Base-by-base conservation (phyloP, 2,329 filamentous ascomycete genomes). In the Orbilia javanica region DNA sequence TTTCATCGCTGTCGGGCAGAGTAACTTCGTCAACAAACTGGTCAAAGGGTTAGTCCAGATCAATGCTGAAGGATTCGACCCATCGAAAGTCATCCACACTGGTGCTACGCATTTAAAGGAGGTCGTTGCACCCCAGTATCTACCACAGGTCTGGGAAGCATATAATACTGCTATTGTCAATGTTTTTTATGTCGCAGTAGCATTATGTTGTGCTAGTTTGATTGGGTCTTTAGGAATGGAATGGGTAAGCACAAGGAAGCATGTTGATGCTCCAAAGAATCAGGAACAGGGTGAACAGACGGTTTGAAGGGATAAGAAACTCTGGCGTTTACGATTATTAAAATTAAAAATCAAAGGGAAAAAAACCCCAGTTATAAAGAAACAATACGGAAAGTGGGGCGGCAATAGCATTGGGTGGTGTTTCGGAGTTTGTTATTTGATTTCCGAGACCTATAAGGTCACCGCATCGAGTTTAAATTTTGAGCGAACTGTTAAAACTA, bases 171-270 rank as follows among this genome's bases (percentile, higher is more conserved):
- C 90, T 0, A 83, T 93, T 42, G 86, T 86, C 1, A 84, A 87
- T 73, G 87, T 87, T 0, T 93, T 91, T 82, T 87, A 88, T 78
- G 88, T 92, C 7, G 87, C 86, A 1, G 84, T 90, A 6, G 87
- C 88, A 1, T 84, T 90, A 81, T 85, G 86, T 0, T 85, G 85
- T 6, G 70, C 90, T 7, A 87, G 86, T 3, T 85, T 91, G 13
- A 42, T 90, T 6, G 90, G 88, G 0, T 85, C 87, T 0, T 80
- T 86, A 0, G 84, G 85, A 5, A 87, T 92, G 80, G 88, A 92
- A 84, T 92, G 90, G 90, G 88, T 86, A 82, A 90, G 85, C 79
- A 89, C 92, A 81, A 92, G 92, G 85, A 89, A 88, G 81, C 57
- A 72, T n/a, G 53, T 72, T 27, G 68, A 72, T 64, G 44, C 57